phyloP scores from a whole-genome alignment of 225 moss, liverwort and hornwort genomes.

The Bryoerythrophyllum caledonicum region DNA sequence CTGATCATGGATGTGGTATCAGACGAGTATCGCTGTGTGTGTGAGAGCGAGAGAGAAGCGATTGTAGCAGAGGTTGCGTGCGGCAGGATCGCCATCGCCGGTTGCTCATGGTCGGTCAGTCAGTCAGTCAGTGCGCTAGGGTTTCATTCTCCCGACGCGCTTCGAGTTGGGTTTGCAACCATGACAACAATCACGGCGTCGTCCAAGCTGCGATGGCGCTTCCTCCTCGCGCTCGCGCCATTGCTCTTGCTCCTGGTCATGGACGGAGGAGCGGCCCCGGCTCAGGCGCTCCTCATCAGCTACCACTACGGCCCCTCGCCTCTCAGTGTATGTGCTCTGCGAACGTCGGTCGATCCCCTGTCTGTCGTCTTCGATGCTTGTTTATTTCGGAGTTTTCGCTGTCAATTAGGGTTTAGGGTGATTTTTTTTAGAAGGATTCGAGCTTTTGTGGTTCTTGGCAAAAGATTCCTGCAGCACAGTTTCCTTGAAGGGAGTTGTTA shows the following conservation, averaged over 20 bases:
- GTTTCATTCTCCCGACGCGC: not conserved
- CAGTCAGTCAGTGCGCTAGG: not conserved
- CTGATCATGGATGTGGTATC: no score
- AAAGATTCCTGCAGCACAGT: no score
- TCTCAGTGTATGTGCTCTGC: constrained; percentile 30
- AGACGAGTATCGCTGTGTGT: no score
- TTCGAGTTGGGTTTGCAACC: not conserved
- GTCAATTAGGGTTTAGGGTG: not conserved
- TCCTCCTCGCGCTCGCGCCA: constrained; percentile 26
- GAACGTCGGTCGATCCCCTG: not conserved
- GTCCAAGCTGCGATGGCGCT: constrained; percentile 3
- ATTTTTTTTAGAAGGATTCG: constrained; percentile 3
- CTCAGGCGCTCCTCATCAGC: constrained; percentile 26
- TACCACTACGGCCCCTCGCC: constrained; percentile 56
- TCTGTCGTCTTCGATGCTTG: not conserved
- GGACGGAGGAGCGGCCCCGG: not conserved
- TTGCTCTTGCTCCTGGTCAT: not conserved
- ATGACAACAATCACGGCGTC: constrained; percentile 5
- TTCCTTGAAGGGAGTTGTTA: not conserved
- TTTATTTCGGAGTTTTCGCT: not conserved
- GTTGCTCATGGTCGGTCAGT: not conserved
- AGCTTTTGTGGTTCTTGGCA: not conserved
- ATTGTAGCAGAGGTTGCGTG: not conserved
- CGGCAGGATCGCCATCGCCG: not conserved
- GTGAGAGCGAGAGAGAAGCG: not conserved